These are phyloP conservation scores for Pseudonectria foliicola DNA, from an alignment of 2,329 filamentous ascomycete genomes.

Conservation along the genomic window DNA sequence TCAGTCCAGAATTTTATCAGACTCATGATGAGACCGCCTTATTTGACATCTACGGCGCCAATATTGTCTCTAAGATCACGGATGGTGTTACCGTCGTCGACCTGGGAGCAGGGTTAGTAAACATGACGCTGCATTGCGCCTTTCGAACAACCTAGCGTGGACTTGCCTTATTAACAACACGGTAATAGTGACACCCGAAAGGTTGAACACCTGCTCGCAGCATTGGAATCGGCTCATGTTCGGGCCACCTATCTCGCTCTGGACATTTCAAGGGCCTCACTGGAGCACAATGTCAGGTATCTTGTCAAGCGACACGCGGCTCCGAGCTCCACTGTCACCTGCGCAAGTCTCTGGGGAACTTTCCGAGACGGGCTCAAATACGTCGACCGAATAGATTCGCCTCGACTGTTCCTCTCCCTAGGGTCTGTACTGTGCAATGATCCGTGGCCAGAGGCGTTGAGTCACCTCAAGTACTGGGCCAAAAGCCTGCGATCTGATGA, in stretches of 20 bases:
- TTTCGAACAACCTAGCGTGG: conserved; percentile 8
- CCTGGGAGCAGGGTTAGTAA: conserved; percentile 35
- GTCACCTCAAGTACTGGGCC: conserved; percentile 30
- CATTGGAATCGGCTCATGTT: conserved; percentile 25
- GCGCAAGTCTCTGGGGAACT: conserved; percentile 34
- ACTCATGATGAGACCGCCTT: conserved; percentile 33
- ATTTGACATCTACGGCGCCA: conserved; percentile 28
- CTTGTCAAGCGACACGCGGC: conserved; percentile 23
- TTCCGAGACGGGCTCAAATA: conserved; percentile 30
- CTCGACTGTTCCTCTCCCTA: conserved; percentile 32
- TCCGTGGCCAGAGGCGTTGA: conserved; percentile 28
- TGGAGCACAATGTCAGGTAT: conserved; percentile 27
- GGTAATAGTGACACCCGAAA: conserved; percentile 33
- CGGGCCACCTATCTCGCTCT: conserved; percentile 31
- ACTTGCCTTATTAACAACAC: conserved; percentile 13
- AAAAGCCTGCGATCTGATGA: conserved; percentile 27
- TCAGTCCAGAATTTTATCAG: conserved; percentile 33
- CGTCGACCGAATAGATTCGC: conserved; percentile 22
- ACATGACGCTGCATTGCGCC: conserved; percentile 2
- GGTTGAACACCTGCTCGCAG: conserved; percentile 30
- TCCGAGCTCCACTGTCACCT: conserved; percentile 22
- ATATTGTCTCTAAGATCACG: conserved; percentile 25
- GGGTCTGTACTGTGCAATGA: conserved; percentile 38
- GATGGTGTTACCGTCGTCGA: conserved; percentile 31
- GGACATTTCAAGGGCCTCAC: conserved; percentile 32